A percentile compares a stretch with the other conserved stretches of the same genome.
These are phyloP conservation scores for Tremella yokohamensis DNA, from an alignment of 768 basidiomycete genomes.

Conservation along the genomic window DNA sequence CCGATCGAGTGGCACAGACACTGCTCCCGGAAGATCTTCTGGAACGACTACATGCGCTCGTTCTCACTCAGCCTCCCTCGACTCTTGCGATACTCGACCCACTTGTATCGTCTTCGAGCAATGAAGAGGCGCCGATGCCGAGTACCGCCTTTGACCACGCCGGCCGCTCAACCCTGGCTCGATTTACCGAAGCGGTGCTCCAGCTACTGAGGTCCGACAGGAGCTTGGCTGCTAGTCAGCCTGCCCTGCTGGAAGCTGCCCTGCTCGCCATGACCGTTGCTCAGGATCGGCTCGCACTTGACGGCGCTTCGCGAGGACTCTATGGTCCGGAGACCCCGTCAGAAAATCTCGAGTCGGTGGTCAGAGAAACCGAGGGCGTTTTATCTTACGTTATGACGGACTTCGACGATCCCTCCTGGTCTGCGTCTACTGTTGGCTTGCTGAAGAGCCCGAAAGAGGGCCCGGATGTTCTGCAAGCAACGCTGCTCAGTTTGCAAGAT, in stretches of 20 bases:
- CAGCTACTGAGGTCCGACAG: constrained; percentile 61
- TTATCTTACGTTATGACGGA: constrained; percentile 31
- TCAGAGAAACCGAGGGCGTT: constrained; percentile 29
- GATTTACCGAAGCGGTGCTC: constrained; percentile 61
- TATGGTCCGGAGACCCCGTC: constrained; percentile 55
- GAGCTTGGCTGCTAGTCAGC: constrained; percentile 58
- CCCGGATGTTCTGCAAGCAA: constrained; percentile 24
- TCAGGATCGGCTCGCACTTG: constrained; percentile 61
- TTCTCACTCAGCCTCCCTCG: constrained; percentile 9
- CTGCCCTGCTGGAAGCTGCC: constrained; percentile 70
- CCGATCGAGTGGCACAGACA: constrained; percentile 6
- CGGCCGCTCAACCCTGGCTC: constrained; percentile 65
- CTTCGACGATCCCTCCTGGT: constrained; percentile 26
- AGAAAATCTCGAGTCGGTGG: constrained; percentile 52
- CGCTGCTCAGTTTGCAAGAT: constrained; percentile 18
- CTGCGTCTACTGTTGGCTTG: constrained; percentile 12
- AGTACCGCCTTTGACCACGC: constrained; percentile 51
- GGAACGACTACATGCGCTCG: not conserved
- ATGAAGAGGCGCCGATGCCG: constrained; percentile 14
- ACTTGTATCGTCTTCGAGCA: constrained; percentile 21
- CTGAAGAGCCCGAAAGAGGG: constrained; percentile 3
- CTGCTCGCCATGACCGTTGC: constrained; percentile 63
- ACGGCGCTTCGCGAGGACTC: constrained; percentile 56
- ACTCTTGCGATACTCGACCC: constrained; percentile 35
- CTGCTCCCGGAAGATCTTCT: constrained; percentile 20